Evolutionary conservation across 257 asterid genomes (phyloP), one percentile per base, ranked within the genome.

Genomic region (Ophiorrhiza pumila): DNA sequence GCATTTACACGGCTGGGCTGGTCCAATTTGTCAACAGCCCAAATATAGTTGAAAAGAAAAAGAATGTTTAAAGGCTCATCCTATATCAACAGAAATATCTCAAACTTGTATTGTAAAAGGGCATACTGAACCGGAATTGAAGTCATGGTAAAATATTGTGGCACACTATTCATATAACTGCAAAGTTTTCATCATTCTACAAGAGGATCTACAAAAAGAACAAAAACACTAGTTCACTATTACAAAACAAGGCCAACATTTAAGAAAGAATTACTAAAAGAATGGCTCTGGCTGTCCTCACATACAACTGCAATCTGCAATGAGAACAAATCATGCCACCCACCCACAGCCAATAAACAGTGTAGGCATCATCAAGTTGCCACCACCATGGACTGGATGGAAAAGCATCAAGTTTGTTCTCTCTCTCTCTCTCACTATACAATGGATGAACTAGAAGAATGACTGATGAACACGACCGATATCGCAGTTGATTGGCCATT

Each of bases 141-240:
- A n/a, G n/a, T n/a, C n/a, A n/a, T n/a, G n/a, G n/a, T n/a, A 15
- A 22, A 49, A 58, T 25, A 22, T 29, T 32, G 52, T 47, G 1
- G 61, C 29, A 34, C 22, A 35, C 53, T 14, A 25, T 31, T 37
- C 22, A 31, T 8, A 23, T 15, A 46, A 18, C 70, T 22, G 23
- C 71, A 27, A 72, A 61, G 29, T 10, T 37, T 15, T 47, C 47
- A 42, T 41, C 43, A 61, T 65, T 55, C 47, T 73, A 63, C 65
- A 4, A 63, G 14, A 3, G 7, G 46, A 34, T 55, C 65, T 52
- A 74, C 57, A 64, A 37, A 37, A 46, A 31, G 25, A 50, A 17
- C 4, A 42, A n/a, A 14, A 52, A 12, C 6, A 29, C 17, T 37
- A 35, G 13, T 35, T 41, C n/a, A 61, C 18, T 42, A 39, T 25